Evolutionary conservation across 257 asterid genomes (phyloP), one percentile per base, ranked within the genome.

Genomic region (Pogostemon cablin): DNA sequence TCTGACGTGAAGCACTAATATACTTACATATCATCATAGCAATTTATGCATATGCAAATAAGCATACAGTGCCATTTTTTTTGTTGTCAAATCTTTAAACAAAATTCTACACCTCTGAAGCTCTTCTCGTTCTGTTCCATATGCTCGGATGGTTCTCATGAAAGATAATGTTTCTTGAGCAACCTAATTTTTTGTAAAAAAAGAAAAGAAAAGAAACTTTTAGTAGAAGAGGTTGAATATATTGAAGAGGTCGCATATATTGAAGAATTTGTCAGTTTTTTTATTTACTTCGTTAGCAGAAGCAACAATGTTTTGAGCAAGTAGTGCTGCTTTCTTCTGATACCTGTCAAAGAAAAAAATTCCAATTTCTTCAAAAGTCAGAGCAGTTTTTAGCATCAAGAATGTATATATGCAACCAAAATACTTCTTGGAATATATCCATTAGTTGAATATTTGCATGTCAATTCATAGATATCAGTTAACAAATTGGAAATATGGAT

Each of bases 81-180:
- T 12, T 73, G 43, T 39, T 41, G 17, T 54, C 48, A 32, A 41
- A 32, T 57, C 61, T 48, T 5, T 25, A 57, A 58, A 37, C 10
- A 55, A 54, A 73, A 69, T 20, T 25, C 20, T 43, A 61, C 53
- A 61, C 88, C 88, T 84, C 73, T 49, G 77, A 54, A 57, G 55
- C 77, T 84, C 88, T 74, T 81, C 78, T 52, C 69, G 65, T 76
- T 84, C 88, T 48, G 88, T 81, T 75, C 88, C 88, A 65, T 71
- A 81, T 42, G 78, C 86, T 61, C 86, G 79, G 72, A 84, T 65
- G 46, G 79, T 84, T 77, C 82, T 79, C 68, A 81, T 84, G 49
- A 60, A 71, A 77, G 82, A 72, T 42, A 84, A 66, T 46, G 86
- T 76, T 78, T 84, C 88, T 56, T 79, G 81, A 1, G 84, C 81